Evolutionary conservation across 2,329 filamentous ascomycete species (phyloP), one percentile per base, ranked within the genome.

Genomic region (Phoma herbarum): DNA sequence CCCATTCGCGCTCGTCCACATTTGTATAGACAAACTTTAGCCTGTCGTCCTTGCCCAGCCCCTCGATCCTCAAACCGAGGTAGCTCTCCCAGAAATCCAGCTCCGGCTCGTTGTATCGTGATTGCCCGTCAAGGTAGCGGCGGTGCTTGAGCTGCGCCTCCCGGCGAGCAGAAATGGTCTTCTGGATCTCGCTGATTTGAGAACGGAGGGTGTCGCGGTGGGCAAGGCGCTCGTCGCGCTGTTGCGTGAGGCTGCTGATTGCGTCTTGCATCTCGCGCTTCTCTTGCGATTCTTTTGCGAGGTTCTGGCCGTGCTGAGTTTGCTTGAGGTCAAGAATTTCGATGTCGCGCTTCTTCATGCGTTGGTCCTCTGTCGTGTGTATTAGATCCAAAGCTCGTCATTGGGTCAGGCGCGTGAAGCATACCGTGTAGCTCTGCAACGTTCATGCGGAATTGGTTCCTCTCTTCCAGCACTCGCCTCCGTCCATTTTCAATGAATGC

Each of bases 51-150:
- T 87, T 86, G 1, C 92, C 93, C 0, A 91, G 91, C 1, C 94
- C 94, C 74, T 98, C 94, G 72, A 99, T 96, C 60, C 90, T 84
- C 74, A 98, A 78, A 58, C 94, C 93, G 59, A 99, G 82, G 74
- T 94, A 95, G 53, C 90, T 90, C 75, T 96, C 91, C 95, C 95
- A 99, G 75, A 98, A 98, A 67, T 93, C 91, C 44, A 99, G 84
- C 80, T 99, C 95, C 0, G 95, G 95, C 42, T 91, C 86, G 78
- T 99, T 98, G 78, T 94, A 91, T 31, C 92, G 87, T 52, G 90
- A 87, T 79, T 98, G 94, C 2, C 89, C 86, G 69, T 96, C 92
- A 35, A 96, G 83, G 67, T 92, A 88, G 62, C 86, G 85, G 46
- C 90, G 88, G 74, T 91, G 88, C 62, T 86, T 86, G 50, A 87